Conservation (phyloP, 1,284 basidiomycete species). For the Moesziomyces aphidis region DNA sequence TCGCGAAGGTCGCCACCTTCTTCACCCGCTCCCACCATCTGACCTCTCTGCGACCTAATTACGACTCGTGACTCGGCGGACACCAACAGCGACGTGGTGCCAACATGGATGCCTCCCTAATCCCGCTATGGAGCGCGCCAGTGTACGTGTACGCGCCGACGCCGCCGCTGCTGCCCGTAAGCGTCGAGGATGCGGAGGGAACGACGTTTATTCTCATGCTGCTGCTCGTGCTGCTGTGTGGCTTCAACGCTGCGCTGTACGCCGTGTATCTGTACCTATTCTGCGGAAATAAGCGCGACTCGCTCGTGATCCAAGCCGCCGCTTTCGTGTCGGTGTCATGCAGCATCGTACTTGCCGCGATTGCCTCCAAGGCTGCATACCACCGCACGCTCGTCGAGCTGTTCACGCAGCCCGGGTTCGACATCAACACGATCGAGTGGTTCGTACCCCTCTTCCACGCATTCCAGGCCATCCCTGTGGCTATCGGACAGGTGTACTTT, state of each 20-base stretch:
- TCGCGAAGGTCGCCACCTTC: too few relatives aligned
- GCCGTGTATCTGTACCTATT: conserved; percentile 27
- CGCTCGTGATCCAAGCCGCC: conserved; percentile 7
- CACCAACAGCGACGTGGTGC: neutral
- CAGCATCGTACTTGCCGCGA: conserved; percentile 13
- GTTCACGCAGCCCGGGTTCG: conserved; percentile 13
- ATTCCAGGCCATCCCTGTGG: conserved; percentile 15
- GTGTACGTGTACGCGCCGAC: conserved; percentile 14
- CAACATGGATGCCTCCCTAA: neutral
- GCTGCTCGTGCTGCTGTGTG: conserved; percentile 10
- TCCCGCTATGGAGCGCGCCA: neutral
- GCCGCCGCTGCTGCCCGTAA: conserved; percentile 11
- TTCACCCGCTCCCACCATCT: too few relatives aligned
- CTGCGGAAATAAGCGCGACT: conserved; percentile 8
- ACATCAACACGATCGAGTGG: conserved; percentile 27
- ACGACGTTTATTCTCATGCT: conserved; percentile 22
- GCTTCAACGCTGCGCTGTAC: conserved; percentile 31
- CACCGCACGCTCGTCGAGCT: conserved; percentile 5
- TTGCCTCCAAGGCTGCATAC: conserved; percentile 1
- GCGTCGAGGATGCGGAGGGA: conserved; percentile 14
- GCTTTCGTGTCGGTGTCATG: conserved; percentile 10
- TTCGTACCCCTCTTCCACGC: conserved; percentile 21
- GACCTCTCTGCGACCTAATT: too few relatives aligned
- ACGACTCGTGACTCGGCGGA: neutral
- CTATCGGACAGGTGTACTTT: conserved; percentile 40